Evolutionary conservation across 1,284 basidiomycete species (phyloP), one percentile per base, ranked within the genome.

Genomic region (Crepidotus sp.): DNA sequence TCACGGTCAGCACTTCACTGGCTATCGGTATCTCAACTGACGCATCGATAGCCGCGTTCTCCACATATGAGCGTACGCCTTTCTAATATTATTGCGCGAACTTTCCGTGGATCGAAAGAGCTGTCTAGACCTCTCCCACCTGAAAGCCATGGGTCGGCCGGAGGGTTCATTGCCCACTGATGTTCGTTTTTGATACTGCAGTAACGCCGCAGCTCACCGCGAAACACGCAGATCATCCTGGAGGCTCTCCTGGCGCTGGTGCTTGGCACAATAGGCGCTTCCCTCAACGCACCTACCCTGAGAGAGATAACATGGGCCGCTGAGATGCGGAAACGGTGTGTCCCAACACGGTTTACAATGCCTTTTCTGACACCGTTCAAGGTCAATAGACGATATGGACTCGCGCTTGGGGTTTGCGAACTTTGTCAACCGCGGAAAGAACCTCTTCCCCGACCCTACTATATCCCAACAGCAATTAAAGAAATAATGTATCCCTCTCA

Each of bases 281-380:
- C 77, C 8, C 55, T 86, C 43, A 80, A 75, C 51, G 71, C 82
- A n/a, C 74, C 83, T 3, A 62, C 73, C 25, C 62, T 90, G 32
- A 84, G 81, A 54, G 83, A 88, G 55, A 83, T 89, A 49, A 82
- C 83, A 25, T 92, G 87, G 88, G 76, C 86, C n/a, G 87, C 83
- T 57, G 88, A 92, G 64, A 90, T 91, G 87, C 76, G 75, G 56
- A 81, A 76, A 60, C 73, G 81, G 88, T 88, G 55, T 48, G 67
- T 61, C n/a, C n/a, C n/a, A n/a, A 19, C 17, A 17, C 13, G 11
- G 11, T 49, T 15, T 21, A 43, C 24, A 25, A 15, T 40, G 22
- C 8, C 36, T 27, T 34, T 32, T 45, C 31, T 37, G 21, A 47
- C 21, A 19, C 4, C 14, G 3, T 38, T 45, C 40, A 35, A 86